Evolutionary conservation across 2,329 filamentous ascomycete genomes (phyloP), one percentile per base, ranked within the genome.

Genomic region (Plenodomus tracheiphilus): DNA sequence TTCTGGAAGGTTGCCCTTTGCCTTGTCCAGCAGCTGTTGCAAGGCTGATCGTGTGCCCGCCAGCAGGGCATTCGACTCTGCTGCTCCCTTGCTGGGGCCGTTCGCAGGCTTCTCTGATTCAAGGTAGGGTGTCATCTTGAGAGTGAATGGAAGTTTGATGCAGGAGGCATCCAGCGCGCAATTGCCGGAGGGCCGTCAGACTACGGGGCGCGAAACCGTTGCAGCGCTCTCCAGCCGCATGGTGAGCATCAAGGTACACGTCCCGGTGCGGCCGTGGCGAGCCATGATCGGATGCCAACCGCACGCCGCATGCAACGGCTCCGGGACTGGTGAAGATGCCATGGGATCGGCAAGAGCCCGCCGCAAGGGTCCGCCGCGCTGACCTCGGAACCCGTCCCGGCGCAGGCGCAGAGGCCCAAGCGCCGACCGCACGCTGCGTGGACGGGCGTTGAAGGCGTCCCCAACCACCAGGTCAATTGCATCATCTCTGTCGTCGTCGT

Each of bases 31-130:
- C 11, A 75, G 58, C 43, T 65, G 61, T 28, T 66, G 52, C 13
- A 74, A 55, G 2, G 70, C 67, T 21, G 54, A 47, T 10, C 60
- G 62, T 2, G 72, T 73, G 46, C 71, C 71, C 9, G 61, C 42
- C 10, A 72, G 58, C 42, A 74, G 61, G 6, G 60, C 64, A 46
- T 70, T 70, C 15, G 34, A 17, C 15, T 58, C 38, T 13, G 46
- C 20, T 19, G 51, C 25, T 5, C 48, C 59, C 41, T 59, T 57
- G 22, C 48, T 39, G 32, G 48, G 37, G 13, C 43, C 40, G 15
- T 50, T 53, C 16, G 16, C 42, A 18, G 20, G 36, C 11, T 40
- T 39, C 1, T 61, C 56, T 28, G 53, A 39, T 50, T 61, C 67
- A 32, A 69, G 49, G 43, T 60, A 69, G 20, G 65, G 65, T 40